Conservation (phyloP, 768 basidiomycete genomes). For the Lactarius sanguifluus region DNA sequence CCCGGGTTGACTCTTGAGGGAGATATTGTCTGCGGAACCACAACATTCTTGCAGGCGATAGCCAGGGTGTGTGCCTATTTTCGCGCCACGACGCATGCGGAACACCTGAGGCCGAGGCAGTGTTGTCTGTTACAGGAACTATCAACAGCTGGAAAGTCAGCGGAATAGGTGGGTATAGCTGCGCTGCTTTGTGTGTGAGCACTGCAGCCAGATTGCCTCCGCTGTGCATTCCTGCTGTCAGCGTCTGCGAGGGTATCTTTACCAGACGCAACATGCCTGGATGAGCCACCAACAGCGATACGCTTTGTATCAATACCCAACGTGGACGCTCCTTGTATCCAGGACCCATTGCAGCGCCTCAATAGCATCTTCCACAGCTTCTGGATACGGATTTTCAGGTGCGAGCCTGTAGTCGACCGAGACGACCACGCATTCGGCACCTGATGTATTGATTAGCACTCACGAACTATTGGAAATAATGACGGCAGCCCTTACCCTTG, state of each 20-base stretch:
- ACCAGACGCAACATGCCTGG: slow-evolving; percentile 46
- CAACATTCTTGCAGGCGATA: slow-evolving; percentile 61
- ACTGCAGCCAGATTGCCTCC: slow-evolving; percentile 72
- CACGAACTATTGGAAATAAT: neutral
- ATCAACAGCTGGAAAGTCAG: slow-evolving; percentile 63
- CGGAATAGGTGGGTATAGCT: slow-evolving; percentile 48
- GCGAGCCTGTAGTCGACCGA: slow-evolving; percentile 72
- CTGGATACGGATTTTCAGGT: slow-evolving; percentile 69
- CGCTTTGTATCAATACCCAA: slow-evolving; percentile 51
- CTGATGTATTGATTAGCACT: slow-evolving; percentile 35
- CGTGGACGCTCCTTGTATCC: slow-evolving; percentile 45
- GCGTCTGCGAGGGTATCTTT: neutral
- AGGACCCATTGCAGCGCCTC: slow-evolving; percentile 63
- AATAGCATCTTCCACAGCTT: slow-evolving; percentile 69
- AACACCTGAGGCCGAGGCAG: slow-evolving; percentile 44
- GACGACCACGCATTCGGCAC: slow-evolving; percentile 59
- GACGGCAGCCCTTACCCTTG: slow-evolving; percentile 42
- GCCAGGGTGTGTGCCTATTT: slow-evolving; percentile 58
- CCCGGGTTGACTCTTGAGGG: slow-evolving; percentile 57
- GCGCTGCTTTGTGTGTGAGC: slow-evolving; percentile 59
- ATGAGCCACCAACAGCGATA: slow-evolving; percentile 72
- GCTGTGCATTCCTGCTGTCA: slow-evolving; percentile 37
- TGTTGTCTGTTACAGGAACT: slow-evolving; percentile 75
- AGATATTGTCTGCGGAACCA: slow-evolving; percentile 75
- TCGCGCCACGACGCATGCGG: slow-evolving; percentile 53